Evolutionary conservation across 495 filamentous ascomycete species (phyloP).

Genomic region (Lasiosphaeris hirsuta): DNA sequence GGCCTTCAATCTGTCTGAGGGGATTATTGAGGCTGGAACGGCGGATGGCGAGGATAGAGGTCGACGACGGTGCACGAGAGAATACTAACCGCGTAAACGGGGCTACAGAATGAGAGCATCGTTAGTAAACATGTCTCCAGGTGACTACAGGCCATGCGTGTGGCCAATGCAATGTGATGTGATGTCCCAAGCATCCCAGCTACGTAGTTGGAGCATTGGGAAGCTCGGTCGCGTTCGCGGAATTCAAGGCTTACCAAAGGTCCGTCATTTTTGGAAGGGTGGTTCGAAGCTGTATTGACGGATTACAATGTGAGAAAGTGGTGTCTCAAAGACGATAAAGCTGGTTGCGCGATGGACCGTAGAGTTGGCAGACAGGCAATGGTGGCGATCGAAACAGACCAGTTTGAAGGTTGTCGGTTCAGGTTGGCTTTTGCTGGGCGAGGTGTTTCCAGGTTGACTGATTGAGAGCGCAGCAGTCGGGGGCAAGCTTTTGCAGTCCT

Average conservation of each 20-base stretch:
- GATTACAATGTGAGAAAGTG: conserved; percentile 14
- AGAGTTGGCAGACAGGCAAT: neutral
- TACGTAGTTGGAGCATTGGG: conserved; percentile 4
- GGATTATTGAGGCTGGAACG: neutral
- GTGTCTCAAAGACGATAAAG: conserved; percentile 10
- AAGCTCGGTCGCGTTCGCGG: conserved; percentile 20
- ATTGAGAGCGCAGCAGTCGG: conserved; percentile 24
- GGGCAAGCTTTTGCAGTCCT: conserved; percentile 27
- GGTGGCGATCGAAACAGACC: conserved; percentile 20
- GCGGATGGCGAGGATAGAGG: conserved; percentile 11
- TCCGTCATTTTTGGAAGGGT: conserved; percentile 39
- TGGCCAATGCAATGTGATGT: conserved; percentile 4
- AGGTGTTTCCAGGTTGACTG: conserved; percentile 45
- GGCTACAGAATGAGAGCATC: conserved; percentile 53
- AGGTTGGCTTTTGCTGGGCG: conserved; percentile 29
- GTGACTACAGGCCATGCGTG: neutral
- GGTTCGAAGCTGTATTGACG: conserved; percentile 28
- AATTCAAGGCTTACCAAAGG: conserved; percentile 36
- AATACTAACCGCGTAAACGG: conserved; percentile 96
- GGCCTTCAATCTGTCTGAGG: neutral
- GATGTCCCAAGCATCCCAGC: neutral
- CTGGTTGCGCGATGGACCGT: conserved; percentile 19
- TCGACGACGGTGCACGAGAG: conserved; percentile 17
- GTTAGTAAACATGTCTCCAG: conserved; percentile 17
- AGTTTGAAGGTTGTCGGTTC: conserved; percentile 25